Base-by-base conservation (phyloP, 2,329 filamentous ascomycete species). In the Pseudocercospora macadamiae region DNA sequence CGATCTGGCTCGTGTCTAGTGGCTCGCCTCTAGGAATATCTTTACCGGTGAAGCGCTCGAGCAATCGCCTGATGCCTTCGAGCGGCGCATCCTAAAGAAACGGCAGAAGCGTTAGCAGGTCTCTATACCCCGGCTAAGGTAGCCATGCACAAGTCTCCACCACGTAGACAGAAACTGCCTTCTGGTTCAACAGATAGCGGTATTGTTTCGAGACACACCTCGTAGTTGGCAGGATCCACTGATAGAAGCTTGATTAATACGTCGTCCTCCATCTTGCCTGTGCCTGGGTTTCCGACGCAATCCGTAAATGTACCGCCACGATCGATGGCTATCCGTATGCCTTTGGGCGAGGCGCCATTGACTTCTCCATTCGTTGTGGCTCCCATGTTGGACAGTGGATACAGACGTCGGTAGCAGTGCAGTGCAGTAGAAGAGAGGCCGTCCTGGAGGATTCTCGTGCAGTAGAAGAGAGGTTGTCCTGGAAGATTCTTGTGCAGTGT, bases 271-370 rank as follows among this genome's bases (percentile, higher is more conserved):
- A 87, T 86, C 63, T 82, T 81, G 16, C 82, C 89, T 65, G 81
- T 87, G 68, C 83, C 86, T 4, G 89, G 84, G 68, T 93, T 93
- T 64, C 91, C 91, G 18, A 96, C 89, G 71, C 91, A 96, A 76
- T 96, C 92, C 36, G 92, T 96, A 73, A 96, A 96, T 25, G 92
- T 96, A 58, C 92, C 92, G 65, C 92, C 92, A 61, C 92, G 87
- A 76, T 82, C 80, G 62, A 92, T 92, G 65, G 89, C 88, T 66
- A 92, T 91, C 71, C 88, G 86, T 68, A 91, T 86, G 57, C 88
- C 87, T 62, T 85, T 64, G 14, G 48, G 19, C n/a, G 53, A 53
- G 48, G 53, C n/a, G 14, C 53, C 39, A 32, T 56, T 49, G 48
- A 36, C 28, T 48, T 52, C 37, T 23, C 53, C 55, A 39, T 64